Base-by-base conservation (phyloP, 1,284 basidiomycete species). In the Entoloma clypeatum region DNA sequence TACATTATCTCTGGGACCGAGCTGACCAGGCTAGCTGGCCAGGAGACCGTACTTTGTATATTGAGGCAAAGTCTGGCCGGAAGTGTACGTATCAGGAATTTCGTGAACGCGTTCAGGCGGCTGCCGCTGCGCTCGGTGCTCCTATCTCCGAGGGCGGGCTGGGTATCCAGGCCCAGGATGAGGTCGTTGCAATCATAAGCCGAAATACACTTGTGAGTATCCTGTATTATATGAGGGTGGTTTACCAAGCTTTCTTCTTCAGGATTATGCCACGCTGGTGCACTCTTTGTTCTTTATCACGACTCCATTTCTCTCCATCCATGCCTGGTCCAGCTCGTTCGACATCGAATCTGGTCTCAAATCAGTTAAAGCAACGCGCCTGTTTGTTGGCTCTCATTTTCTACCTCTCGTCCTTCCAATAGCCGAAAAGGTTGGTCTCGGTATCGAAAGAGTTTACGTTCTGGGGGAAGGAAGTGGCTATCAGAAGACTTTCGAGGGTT, bases 161-260 rank as follows among this genome's bases (percentile, higher is more conserved):
- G 3, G 80, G 72, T 0, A 53, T 86, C n/a, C 54, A 59, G 9
- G 56, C 56, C 1, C 63, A 64, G 16, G 62, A 67, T 3, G 66
- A 82, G 45, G 74, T 85, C 21, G 64, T 86, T 19, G 86, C 80
- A 2, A 72, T 88, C 9, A 71, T 86, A 52, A 77, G 77, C 58
- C 72, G 78, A 38, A 89, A 87, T 54, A 78, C 72, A 28, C n/a
- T n/a, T n/a, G n/a, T 86, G 60, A 48, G 69, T 64, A 27, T 27
- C 17, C 16, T 39, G 19, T 31, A 21, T 37, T 21, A 11, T n/a
- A n/a, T n/a, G n/a, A n/a, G n/a, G n/a, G n/a, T n/a, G n/a, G n/a
- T n/a, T n/a, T n/a, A n/a, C n/a, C n/a, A n/a, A n/a, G n/a, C n/a
- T n/a, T n/a, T n/a, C n/a, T n/a, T n/a, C n/a, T n/a, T n/a, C 41